Evolutionary conservation across 2,329 filamentous ascomycete species (phyloP), one percentile per base, ranked within the genome.

Genomic region (Orbilia javanica): DNA sequence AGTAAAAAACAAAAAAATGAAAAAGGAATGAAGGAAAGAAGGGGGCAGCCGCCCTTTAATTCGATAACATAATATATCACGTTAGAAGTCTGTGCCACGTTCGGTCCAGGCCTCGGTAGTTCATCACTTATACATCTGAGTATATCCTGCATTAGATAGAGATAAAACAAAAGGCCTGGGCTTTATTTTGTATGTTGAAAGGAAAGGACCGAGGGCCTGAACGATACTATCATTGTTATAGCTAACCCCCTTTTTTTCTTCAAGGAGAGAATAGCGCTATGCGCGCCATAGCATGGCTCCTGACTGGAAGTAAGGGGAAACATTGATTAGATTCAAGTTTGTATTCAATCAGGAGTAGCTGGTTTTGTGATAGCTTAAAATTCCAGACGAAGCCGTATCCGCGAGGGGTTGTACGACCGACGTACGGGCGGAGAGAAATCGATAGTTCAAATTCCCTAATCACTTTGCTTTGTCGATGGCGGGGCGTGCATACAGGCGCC

Each of bases 1-100:
- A 53, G 31, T 8, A 60, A 64, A 39, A 64, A 64, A 64, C 8
- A 64, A 64, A 64, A 44, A 53, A 25, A 15, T 42, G 34, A 62
- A 62, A 64, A 18, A 48, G 34, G 44, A 13, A n/a, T n/a, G 11
- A 64, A 64, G 44, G 44, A 57, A 57, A n/a, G n/a, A 57, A 8
- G 52, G 1, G 0, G 50, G 27, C 50, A 53, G 6, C 29, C 52
- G 39, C 36, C 57, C 15, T 31, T 36, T 1, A 34, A 55, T 48
- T 52, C 60, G 22, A 65, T 34, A 66, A 15, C 8, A 39, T 34
- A 66, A 15, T 2, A 39, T 39, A 39, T 67, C 70, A 68, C 63
- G 46, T 74, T 74, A 25, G 39, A 53, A 53, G 70, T 74, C 63
- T 74, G 70, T 74, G 70, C 70, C 62, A 74, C 52, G 39, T 42